A percentile compares a stretch with the other conserved stretches of the same genome.
These are phyloP conservation scores for Hypoxylon intermedium DNA, from an alignment of 495 filamentous ascomycete genomes.

Conservation along the genomic window DNA sequence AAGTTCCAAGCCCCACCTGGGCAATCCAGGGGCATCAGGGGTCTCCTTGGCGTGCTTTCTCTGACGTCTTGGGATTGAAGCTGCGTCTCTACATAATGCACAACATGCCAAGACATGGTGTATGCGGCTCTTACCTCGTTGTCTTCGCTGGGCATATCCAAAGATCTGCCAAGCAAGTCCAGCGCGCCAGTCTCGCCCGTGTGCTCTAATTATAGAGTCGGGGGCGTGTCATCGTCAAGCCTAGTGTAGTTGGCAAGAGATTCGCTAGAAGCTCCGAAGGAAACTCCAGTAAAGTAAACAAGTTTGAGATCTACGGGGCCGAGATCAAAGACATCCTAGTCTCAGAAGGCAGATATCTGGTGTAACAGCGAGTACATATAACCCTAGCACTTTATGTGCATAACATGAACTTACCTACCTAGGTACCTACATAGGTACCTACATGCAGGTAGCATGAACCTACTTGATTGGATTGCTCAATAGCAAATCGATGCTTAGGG, in stretches of 20 bases:
- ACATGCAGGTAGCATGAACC: no score
- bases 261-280: neutral
- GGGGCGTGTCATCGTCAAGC: neutral
- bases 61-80: slow-evolving; percentile 40
- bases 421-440: no score
- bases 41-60: slow-evolving; percentile 35
- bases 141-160: neutral
- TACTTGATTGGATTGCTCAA: no score
- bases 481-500: no score
- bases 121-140: slow-evolving; percentile 32
- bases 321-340: no score
- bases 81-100: slow-evolving; percentile 24
- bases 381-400: no score
- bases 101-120: slow-evolving; percentile 8
- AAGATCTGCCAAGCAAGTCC: slow-evolving; percentile 17
- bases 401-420: no score
- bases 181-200: slow-evolving; percentile 6
- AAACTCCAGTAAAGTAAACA: no score
- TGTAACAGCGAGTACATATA: no score
- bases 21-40: slow-evolving; percentile 34
- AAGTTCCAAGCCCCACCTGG: slow-evolving; percentile 13
- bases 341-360: no score
- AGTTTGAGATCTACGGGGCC: no score
- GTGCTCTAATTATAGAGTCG: slow-evolving; percentile 29
- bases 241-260: no score